phyloP scores from a whole-genome alignment of 2,329 filamentous ascomycete species.

The Saccharata proteae region DNA sequence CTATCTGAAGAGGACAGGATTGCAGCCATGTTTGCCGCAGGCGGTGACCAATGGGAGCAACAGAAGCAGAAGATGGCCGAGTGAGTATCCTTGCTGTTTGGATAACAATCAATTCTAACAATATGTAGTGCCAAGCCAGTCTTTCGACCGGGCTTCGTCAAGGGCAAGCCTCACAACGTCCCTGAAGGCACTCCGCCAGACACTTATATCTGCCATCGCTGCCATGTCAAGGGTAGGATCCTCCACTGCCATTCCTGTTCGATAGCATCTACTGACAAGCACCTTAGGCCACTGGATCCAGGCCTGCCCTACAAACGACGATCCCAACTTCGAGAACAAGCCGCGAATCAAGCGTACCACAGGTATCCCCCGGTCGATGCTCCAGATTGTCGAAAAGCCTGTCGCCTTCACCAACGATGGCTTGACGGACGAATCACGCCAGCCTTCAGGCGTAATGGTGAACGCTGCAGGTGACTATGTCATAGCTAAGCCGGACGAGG shows the following conservation, averaged over 20 bases:
- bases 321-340: constrained; percentile 88
- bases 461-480: constrained; percentile 97
- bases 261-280: constrained; percentile 17
- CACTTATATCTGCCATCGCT: constrained; percentile 93
- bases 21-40: constrained; percentile 80
- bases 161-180: constrained; percentile 57
- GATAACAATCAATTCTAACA: constrained; percentile 5
- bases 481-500: constrained; percentile 88
- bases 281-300: constrained; percentile 84
- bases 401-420: constrained; percentile 59
- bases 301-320: constrained; percentile 94
- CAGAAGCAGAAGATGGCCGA: constrained; percentile 88
- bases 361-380: constrained; percentile 87
- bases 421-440: constrained; percentile 66
- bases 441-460: constrained; percentile 86
- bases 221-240: constrained; percentile 66
- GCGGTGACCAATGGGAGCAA: constrained; percentile 83
- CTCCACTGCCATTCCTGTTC: background rate
- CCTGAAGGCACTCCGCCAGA: constrained; percentile 88
- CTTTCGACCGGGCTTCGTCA: constrained; percentile 24
- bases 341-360: constrained; percentile 92
- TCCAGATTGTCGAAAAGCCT: constrained; percentile 91
- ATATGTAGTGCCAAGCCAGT: constrained; percentile 30
- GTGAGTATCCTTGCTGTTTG: constrained; percentile 18
- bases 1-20: constrained; percentile 93